A percentile compares a stretch with the other conserved stretches of the same genome.
These are phyloP conservation scores for Hyparrhenia diplandra DNA, from an alignment of 176 grass and related monocot species.

Conservation along the genomic window DNA sequence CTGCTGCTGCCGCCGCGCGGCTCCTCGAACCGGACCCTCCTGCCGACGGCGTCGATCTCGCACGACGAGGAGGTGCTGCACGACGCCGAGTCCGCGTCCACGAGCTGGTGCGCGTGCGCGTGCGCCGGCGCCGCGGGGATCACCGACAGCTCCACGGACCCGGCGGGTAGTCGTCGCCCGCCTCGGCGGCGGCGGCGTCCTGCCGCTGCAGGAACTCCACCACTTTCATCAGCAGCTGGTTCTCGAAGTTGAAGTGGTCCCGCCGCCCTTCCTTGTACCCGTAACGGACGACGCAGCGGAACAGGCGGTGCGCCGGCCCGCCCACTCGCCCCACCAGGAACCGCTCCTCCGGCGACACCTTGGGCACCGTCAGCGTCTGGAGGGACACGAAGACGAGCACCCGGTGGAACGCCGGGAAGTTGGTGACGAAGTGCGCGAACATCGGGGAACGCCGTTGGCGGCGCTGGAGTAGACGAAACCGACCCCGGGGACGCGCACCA, in stretches of 20 bases:
- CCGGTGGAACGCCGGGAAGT: slow-evolving; percentile 91
- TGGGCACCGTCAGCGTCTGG: slow-evolving; percentile 74
- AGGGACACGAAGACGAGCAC: slow-evolving; percentile 74
- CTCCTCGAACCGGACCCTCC: slow-evolving; percentile 53
- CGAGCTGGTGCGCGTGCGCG: neutral
- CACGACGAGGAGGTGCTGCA: neutral
- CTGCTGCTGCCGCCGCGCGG: neutral
- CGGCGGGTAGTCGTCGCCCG: neutral
- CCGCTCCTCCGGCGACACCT: slow-evolving; percentile 44
- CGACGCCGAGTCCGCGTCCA: slow-evolving; percentile 8
- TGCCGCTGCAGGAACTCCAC: slow-evolving; percentile 61
- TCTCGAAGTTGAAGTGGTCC: slow-evolving; percentile 79
- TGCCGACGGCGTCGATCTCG: slow-evolving; percentile 23
- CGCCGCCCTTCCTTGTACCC: slow-evolving; percentile 74
- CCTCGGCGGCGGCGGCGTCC: neutral
- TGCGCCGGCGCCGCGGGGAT: slow-evolving; percentile 21
- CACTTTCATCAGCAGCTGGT: slow-evolving; percentile 75
- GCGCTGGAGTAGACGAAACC: slow-evolving; percentile 70
- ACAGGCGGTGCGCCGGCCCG: slow-evolving; percentile 41
- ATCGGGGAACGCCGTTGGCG: slow-evolving; percentile 61
- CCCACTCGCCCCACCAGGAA: slow-evolving; percentile 72
- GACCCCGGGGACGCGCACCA: slow-evolving; percentile 65
- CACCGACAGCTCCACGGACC: slow-evolving; percentile 39
- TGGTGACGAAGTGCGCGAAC: slow-evolving; percentile 95
- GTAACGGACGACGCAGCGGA: slow-evolving; percentile 61